phyloP scores from a whole-genome alignment of 441 rosid species.

The Gossypium davidsonii region DNA sequence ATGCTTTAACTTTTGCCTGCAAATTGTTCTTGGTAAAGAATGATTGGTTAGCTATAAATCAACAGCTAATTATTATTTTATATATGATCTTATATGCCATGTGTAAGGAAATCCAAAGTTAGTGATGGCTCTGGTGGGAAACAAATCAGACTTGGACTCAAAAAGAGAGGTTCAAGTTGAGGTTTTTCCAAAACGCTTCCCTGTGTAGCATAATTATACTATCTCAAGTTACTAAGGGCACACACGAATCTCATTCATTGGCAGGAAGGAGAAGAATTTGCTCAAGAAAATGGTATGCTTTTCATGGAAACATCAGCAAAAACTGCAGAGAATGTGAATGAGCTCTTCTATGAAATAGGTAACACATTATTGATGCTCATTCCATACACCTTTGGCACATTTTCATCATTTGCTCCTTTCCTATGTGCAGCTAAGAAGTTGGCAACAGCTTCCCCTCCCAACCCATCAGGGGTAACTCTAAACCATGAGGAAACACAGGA shows the following conservation, averaged over 20 bases:
- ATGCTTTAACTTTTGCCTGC: neutral
- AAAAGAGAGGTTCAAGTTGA: slow-evolving; percentile 31
- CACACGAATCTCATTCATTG: neutral
- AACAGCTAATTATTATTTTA: neutral
- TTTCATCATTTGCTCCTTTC: neutral
- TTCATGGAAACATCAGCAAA: slow-evolving; percentile 47
- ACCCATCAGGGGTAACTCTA: slow-evolving; percentile 35
- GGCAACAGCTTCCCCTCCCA: slow-evolving; percentile 31
- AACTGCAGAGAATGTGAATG: slow-evolving; percentile 41
- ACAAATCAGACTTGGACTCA: slow-evolving; percentile 35
- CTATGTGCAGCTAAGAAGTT: slow-evolving; percentile 42
- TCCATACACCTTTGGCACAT: neutral
- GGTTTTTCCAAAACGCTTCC: slow-evolving; percentile 17
- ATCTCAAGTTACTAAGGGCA: neutral
- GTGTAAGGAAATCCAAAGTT: slow-evolving; percentile 34
- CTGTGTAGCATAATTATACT: neutral
- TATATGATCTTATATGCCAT: neutral
- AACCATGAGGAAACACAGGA: slow-evolving; percentile 27
- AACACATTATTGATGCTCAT: neutral
- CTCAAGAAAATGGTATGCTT: slow-evolving; percentile 38
- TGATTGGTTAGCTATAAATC: neutral
- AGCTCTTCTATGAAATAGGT: slow-evolving; percentile 47
- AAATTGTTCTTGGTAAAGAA: neutral
- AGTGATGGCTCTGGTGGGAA: slow-evolving; percentile 41
- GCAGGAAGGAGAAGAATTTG: slow-evolving; percentile 41